Evolutionary conservation across 2,329 filamentous ascomycete species (phyloP).

Genomic region (Epicoccum sorghinum): DNA sequence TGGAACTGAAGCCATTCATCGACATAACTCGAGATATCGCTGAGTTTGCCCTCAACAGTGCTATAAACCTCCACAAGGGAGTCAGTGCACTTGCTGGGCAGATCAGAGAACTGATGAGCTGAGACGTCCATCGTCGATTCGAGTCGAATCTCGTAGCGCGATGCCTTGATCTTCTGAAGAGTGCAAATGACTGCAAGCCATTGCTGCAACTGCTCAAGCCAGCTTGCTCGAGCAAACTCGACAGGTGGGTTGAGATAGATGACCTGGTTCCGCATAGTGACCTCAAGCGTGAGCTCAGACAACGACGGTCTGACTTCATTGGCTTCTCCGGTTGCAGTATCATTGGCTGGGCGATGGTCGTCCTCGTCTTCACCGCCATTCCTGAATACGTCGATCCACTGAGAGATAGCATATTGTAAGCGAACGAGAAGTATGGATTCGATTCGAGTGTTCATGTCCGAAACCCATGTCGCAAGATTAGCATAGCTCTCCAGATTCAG

Average conservation of each 20-base stretch:
- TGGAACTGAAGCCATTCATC: constrained; percentile 99
- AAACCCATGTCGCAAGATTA: constrained; percentile 90
- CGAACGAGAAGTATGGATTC: constrained; percentile 80
- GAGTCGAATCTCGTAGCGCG: constrained; percentile 88
- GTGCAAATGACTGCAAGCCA: constrained; percentile 95
- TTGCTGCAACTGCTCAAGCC: constrained; percentile 89
- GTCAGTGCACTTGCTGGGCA: constrained; percentile 82
- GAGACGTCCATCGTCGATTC: constrained; percentile 68
- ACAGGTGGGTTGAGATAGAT: constrained; percentile 95
- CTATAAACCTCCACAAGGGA: constrained; percentile 80
- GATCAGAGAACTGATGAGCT: constrained; percentile 74
- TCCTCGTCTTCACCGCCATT: constrained; percentile 43
- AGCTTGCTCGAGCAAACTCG: constrained; percentile 88
- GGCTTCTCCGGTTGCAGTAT: constrained; percentile 53
- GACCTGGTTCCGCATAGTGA: constrained; percentile 97
- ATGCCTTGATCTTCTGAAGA: constrained; percentile 90
- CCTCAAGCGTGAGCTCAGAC: constrained; percentile 80
- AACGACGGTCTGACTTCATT: constrained; percentile 63
- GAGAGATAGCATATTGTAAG: constrained; percentile 79
- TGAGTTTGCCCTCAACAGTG: constrained; percentile 81
- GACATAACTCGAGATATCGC: constrained; percentile 81
- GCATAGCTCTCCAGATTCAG: constrained; percentile 95
- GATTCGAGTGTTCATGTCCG: constrained; percentile 83
- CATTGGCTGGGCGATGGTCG: constrained; percentile 34
- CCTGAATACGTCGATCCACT: constrained; percentile 88